phyloP scores from a whole-genome alignment of 352 stramenopile species.

The Vaucheria bursata region DNA sequence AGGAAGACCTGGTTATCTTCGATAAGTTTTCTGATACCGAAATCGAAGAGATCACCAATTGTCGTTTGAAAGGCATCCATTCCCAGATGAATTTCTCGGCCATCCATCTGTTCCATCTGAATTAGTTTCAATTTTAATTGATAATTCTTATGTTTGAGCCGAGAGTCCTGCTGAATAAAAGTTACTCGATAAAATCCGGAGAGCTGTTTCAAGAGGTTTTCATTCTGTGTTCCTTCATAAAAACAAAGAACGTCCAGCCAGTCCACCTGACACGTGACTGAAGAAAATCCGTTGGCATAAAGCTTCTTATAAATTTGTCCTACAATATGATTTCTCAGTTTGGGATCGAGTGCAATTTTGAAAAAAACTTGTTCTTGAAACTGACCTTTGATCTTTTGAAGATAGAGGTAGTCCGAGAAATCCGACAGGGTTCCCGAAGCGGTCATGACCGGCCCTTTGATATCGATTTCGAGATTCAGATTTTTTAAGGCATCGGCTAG shows the following conservation, averaged over 20 bases:
- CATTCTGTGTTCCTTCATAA: neutral
- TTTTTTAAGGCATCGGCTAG: neutral
- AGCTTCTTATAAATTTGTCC: neutral
- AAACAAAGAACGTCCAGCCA: neutral
- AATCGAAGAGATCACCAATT: neutral
- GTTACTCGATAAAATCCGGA: neutral
- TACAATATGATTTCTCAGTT: neutral
- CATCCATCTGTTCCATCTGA: neutral
- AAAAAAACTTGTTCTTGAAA: neutral
- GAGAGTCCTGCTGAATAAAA: neutral
- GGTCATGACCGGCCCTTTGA: neutral
- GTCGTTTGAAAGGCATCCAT: neutral
- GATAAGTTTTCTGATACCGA: neutral
- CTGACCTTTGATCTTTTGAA: neutral
- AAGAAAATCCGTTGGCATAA: neutral
- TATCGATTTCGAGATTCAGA: neutral
- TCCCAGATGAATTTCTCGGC: neutral
- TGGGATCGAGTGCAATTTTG: neutral
- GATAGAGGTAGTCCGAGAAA: neutral
- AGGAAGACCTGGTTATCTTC: neutral
- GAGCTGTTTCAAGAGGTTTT: neutral
- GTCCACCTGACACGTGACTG: neutral
- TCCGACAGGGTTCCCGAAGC: neutral
- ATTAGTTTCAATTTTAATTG: neutral
- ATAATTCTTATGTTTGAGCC: neutral